A percentile compares a stretch with the other conserved stretches of the same genome.
phyloP scores from a whole-genome alignment of 208 protist genomes.

The Leptomonas pyrrhocoris region DNA sequence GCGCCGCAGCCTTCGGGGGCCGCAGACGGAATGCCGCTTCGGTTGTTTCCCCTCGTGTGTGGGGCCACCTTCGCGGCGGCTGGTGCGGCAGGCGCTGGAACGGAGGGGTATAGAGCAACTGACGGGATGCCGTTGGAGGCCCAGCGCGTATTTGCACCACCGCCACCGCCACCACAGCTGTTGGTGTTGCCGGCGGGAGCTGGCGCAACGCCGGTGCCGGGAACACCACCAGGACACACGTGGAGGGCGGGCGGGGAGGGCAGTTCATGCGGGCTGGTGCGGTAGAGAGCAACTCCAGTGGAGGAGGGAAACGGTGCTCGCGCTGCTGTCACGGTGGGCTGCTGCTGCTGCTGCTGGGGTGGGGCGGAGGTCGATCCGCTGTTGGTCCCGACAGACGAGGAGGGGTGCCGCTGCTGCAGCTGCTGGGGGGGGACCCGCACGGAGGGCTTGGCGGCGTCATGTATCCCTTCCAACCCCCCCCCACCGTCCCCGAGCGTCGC shows the following conservation, averaged over 20 bases:
- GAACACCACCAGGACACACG: constrained; percentile 16
- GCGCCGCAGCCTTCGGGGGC: constrained; percentile 15
- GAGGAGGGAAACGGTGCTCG: not conserved
- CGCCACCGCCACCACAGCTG: no score
- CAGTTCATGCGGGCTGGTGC: constrained; percentile 21
- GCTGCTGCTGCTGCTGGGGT: constrained; percentile 11
- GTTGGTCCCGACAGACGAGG: not conserved
- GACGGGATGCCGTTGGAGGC: constrained; percentile 7
- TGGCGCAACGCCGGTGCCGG: not conserved
- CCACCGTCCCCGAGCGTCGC: not conserved
- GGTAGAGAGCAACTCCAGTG: constrained; percentile 11
- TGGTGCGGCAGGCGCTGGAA: not conserved
- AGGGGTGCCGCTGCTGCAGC: not conserved
- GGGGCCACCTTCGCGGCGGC: not conserved
- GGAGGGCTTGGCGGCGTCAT: constrained; percentile 13
- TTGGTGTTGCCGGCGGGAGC: not conserved
- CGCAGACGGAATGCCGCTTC: constrained; percentile 9
- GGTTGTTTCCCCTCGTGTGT: not conserved
- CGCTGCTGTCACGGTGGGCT: not conserved
- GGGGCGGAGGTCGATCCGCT: not conserved
- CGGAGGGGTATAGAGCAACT: constrained; percentile 12
- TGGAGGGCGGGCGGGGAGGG: constrained; percentile 28
- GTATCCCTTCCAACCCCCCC: not conserved
- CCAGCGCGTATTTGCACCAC: not conserved
- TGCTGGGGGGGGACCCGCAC: constrained; percentile 12